Percentiles rank a stretch among this genome's conserved stretches.
Conservation (phyloP, 2,329 filamentous ascomycete genomes). For the Claviceps sp. region DNA sequence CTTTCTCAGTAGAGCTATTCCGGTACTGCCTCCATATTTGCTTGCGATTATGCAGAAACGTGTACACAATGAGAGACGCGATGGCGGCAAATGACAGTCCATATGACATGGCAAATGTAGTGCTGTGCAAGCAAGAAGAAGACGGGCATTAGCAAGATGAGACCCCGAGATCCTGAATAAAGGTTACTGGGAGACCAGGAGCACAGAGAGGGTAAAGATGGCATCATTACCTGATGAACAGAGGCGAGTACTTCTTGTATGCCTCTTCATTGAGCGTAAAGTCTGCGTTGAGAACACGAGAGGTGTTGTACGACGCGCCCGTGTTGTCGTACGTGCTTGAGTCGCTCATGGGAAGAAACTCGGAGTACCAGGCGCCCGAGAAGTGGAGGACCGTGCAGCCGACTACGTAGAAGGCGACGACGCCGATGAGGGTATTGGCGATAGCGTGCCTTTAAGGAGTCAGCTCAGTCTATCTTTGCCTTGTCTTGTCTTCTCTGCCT, state of each 20-base stretch:
- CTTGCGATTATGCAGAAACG: constrained; percentile 50
- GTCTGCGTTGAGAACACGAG: constrained; percentile 45
- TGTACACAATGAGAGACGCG: constrained; percentile 54
- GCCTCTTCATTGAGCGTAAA: constrained; percentile 49
- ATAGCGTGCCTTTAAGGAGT: constrained; percentile 47
- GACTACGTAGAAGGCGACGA: constrained; percentile 53
- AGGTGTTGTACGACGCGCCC: constrained; percentile 49
- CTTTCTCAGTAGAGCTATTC: constrained; percentile 44
- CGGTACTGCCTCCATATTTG: constrained; percentile 52
- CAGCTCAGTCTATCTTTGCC: not conserved
- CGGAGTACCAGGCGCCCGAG: constrained; percentile 48
- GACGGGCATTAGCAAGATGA: not conserved
- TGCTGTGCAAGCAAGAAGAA: constrained; percentile 27
- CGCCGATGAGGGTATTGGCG: constrained; percentile 56
- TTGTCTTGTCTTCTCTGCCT: not conserved
- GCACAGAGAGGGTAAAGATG: not conserved
- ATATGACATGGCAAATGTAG: constrained; percentile 57
- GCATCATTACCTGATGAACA: constrained; percentile 41
- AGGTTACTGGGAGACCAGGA: not conserved
- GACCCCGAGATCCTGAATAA: not conserved
- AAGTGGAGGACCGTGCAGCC: constrained; percentile 49
- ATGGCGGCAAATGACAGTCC: constrained; percentile 62
- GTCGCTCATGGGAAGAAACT: constrained; percentile 57
- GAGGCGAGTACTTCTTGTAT: constrained; percentile 53
- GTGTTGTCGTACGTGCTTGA: constrained; percentile 61